These are phyloP conservation scores for Salix viminalis DNA, from an alignment of 345 rosid genomes.

Conservation along the genomic window DNA sequence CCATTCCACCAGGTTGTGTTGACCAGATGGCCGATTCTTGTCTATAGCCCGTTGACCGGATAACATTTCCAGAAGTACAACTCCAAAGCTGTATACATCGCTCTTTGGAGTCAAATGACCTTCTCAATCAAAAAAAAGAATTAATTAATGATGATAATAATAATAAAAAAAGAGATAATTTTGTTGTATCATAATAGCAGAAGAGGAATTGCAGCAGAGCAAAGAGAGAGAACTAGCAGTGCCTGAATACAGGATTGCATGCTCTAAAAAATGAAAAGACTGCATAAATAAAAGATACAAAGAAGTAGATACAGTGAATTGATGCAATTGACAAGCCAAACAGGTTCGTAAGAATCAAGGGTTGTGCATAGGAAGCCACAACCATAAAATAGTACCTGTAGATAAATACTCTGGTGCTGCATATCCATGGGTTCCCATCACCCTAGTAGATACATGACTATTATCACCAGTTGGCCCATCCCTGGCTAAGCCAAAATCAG, in stretches of 20 bases:
- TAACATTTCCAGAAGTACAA: constrained; percentile 81
- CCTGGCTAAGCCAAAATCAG: constrained; percentile 94
- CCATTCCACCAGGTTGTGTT: constrained; percentile 89
- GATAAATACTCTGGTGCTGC: constrained; percentile 96
- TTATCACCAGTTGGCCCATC: constrained; percentile 85
- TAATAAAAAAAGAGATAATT: too few relatives aligned
- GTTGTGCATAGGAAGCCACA: not conserved
- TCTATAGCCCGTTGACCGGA: constrained; percentile 86
- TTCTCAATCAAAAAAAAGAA: not conserved
- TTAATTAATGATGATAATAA: constrained; percentile 10
- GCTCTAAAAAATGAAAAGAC: not conserved
- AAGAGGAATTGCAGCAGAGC: not conserved
- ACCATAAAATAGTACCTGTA: constrained; percentile 41
- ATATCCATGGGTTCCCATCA: constrained; percentile 93
- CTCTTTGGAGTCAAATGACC: constrained; percentile 87
- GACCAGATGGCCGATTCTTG: constrained; percentile 80
- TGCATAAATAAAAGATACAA: too few relatives aligned
- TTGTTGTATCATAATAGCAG: not conserved
- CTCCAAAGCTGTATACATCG: constrained; percentile 94
- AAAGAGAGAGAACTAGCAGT: not conserved
- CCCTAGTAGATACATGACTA: constrained; percentile 91
- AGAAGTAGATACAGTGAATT: not conserved
- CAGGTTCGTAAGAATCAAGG: not conserved
- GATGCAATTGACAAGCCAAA: not conserved
- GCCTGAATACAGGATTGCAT: not conserved